Evolutionary conservation across 108 stramenopile genomes (phyloP).

Genomic region (Skeletonema potamos): DNA sequence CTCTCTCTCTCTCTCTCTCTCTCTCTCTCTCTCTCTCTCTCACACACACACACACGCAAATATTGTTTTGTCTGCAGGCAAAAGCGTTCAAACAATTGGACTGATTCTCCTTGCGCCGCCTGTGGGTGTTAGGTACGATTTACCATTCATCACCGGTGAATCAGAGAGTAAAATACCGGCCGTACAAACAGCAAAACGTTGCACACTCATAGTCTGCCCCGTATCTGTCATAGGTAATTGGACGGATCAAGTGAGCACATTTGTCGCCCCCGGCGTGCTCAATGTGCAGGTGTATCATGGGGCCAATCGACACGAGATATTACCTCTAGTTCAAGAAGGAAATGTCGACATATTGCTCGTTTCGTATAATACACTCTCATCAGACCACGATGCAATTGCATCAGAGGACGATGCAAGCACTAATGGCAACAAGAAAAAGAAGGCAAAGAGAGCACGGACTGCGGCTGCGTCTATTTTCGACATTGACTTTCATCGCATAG

Average conservation of each 20-base stretch:
- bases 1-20: too few species aligned
- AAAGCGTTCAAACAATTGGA: constrained; percentile 57
- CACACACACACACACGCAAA: background rate
- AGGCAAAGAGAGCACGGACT: constrained; percentile 6
- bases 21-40: too few species aligned
- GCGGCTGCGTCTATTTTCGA: constrained; percentile 33
- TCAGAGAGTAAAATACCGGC: background rate
- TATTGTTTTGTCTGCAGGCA: constrained; percentile 8
- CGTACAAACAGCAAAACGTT: background rate
- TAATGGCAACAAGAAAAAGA: constrained; percentile 18
- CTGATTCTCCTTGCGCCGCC: constrained; percentile 56
- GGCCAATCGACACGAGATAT: constrained; percentile 36
- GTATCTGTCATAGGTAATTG: constrained; percentile 69
- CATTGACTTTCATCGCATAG: constrained; percentile 53
- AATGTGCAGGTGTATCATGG: constrained; percentile 57
- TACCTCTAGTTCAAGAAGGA: constrained; percentile 30
- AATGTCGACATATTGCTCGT: constrained; percentile 49
- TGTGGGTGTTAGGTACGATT: constrained; percentile 28
- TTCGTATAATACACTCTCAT: constrained; percentile 62
- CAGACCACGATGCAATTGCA: constrained; percentile 39
- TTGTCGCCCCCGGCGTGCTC: constrained; percentile 37
- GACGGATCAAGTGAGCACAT: constrained; percentile 49
- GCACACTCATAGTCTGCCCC: constrained; percentile 70
- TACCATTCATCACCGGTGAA: background rate
- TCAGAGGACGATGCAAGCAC: constrained; percentile 20